These are phyloP conservation scores for Parafenestella ontariensis DNA, from an alignment of 2,329 filamentous ascomycete species.

Conservation along the genomic window DNA sequence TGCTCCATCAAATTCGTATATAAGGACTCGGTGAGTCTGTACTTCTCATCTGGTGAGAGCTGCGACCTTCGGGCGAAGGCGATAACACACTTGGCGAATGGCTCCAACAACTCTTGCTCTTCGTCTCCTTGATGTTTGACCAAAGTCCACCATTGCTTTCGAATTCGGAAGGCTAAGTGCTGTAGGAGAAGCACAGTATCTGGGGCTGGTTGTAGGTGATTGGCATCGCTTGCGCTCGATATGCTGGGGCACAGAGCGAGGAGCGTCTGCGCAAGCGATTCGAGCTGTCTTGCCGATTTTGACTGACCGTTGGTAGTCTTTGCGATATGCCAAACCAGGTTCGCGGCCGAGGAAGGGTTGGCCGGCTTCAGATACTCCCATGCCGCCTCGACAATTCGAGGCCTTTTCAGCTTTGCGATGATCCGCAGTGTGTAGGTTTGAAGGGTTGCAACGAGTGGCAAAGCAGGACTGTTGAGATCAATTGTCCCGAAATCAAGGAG, in stretches of 20 bases:
- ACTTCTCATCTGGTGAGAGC: slow-evolving; percentile 46
- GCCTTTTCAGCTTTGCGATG: slow-evolving; percentile 66
- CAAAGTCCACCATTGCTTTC: slow-evolving; percentile 71
- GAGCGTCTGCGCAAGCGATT: slow-evolving; percentile 69
- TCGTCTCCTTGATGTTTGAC: slow-evolving; percentile 65
- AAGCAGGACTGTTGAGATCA: slow-evolving; percentile 35
- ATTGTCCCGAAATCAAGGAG: slow-evolving; percentile 67
- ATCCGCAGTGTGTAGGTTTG: slow-evolving; percentile 72
- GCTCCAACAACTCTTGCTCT: slow-evolving; percentile 70
- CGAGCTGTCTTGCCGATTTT: slow-evolving; percentile 71
- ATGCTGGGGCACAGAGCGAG: slow-evolving; percentile 72
- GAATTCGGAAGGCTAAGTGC: slow-evolving; percentile 65
- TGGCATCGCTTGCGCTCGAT: slow-evolving; percentile 69
- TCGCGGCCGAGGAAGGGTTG: slow-evolving; percentile 64
- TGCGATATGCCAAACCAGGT: slow-evolving; percentile 61
- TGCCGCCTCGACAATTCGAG: slow-evolving; percentile 64
- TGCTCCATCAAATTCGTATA: slow-evolving; percentile 30
- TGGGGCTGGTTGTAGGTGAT: slow-evolving; percentile 64
- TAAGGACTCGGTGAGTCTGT: slow-evolving; percentile 46
- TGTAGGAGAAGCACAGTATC: slow-evolving; percentile 68
- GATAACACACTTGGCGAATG: slow-evolving; percentile 68
- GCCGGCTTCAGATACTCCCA: slow-evolving; percentile 63
- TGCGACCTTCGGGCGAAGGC: slow-evolving; percentile 65
- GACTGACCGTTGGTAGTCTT: slow-evolving; percentile 55
- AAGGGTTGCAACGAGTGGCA: slow-evolving; percentile 67